phyloP scores from a whole-genome alignment of 345 rosid genomes.

The Passiflora organensis region DNA sequence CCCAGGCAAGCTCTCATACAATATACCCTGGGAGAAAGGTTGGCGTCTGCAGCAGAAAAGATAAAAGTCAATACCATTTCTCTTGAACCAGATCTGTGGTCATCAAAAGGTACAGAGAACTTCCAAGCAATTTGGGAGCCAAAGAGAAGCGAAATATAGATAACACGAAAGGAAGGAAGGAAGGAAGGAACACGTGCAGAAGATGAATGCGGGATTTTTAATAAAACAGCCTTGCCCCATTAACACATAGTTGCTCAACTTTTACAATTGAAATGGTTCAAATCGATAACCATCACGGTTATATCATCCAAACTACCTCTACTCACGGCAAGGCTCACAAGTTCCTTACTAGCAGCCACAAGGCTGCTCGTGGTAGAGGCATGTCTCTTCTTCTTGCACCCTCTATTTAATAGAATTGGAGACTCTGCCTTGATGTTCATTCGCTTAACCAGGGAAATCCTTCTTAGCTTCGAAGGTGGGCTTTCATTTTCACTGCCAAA shows the following conservation, averaged over 20 bases:
- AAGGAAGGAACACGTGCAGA: too few species aligned
- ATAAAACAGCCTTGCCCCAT: too few species aligned
- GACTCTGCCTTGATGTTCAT: constrained; percentile 31
- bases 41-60: too few species aligned
- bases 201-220: too few species aligned
- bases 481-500: constrained; percentile 37
- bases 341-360: constrained; percentile 62
- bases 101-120: too few species aligned
- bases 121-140: too few species aligned
- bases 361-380: constrained; percentile 30
- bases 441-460: constrained; percentile 41
- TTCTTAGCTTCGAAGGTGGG: constrained; percentile 52
- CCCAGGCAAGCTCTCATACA: too few species aligned
- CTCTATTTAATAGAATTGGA: constrained; percentile 34
- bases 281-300: constrained; percentile 67
- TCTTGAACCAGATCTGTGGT: too few species aligned
- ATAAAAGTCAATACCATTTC: too few species aligned
- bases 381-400: constrained; percentile 22
- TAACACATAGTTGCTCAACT: constrained; percentile 18
- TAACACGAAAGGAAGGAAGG: too few species aligned
- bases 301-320: constrained; percentile 76
- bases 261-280: constrained; percentile 39
- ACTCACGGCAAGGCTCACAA: constrained; percentile 50
- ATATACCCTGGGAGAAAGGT: too few species aligned
- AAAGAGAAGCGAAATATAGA: too few species aligned